Evolutionary conservation across 768 basidiomycete genomes (phyloP).

Genomic region (Atractiella rhizophila): DNA sequence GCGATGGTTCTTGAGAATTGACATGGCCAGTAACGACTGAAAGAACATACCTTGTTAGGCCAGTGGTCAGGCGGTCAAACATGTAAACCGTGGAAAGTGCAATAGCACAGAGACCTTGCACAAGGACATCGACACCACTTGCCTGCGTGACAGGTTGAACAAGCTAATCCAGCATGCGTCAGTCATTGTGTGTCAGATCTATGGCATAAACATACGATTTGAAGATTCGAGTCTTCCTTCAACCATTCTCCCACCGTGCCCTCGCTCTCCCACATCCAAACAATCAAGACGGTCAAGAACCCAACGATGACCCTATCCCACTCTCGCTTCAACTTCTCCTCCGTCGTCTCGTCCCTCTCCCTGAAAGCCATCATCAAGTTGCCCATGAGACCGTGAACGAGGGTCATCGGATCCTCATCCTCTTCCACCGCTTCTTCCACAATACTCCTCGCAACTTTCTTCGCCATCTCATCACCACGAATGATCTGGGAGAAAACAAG

Average conservation of each 20-base stretch:
- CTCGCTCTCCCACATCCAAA: constrained; percentile 96
- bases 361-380: constrained; percentile 69
- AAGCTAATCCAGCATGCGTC: constrained; percentile 30
- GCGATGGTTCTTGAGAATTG: background rate
- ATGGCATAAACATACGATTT: constrained; percentile 38
- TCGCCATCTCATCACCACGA: constrained; percentile 28
- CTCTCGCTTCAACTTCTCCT: constrained; percentile 40
- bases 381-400: constrained; percentile 67
- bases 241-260: constrained; percentile 66
- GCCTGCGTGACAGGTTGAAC: constrained; percentile 86
- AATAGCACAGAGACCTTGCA: constrained; percentile 76
- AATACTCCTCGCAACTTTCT: constrained; percentile 22
- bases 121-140: constrained; percentile 53
- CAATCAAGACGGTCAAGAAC: constrained; percentile 54
- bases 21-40: background rate
- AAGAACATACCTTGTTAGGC: constrained; percentile 53
- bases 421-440: constrained; percentile 24
- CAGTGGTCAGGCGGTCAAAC: constrained; percentile 81
- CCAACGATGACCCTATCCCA: constrained; percentile 75
- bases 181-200: background rate
- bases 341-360: constrained; percentile 28
- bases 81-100: constrained; percentile 84
- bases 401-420: constrained; percentile 30
- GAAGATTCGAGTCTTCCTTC: constrained; percentile 58
- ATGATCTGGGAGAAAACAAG: constrained; percentile 60